These are phyloP conservation scores for Picochlorum sp. DNA, from an alignment of 139 green algal genomes.

Conservation along the genomic window DNA sequence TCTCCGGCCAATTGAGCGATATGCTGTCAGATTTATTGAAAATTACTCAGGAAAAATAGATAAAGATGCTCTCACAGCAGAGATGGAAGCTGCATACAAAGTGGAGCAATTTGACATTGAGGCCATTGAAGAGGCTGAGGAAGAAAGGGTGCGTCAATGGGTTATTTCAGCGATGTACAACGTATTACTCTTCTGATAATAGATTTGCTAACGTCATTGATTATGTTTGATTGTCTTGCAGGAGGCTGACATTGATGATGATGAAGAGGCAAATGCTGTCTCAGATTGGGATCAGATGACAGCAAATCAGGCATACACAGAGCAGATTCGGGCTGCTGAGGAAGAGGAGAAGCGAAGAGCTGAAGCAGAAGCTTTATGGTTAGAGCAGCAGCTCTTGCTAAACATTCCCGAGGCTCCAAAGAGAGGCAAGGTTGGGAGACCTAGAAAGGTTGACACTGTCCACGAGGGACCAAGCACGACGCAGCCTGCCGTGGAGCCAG, in stretches of 20 bases:
- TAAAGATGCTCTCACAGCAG: conserved; percentile 11
- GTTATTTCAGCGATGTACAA: neutral
- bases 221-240: neutral
- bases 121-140: conserved; percentile 41
- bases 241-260: conserved; percentile 48
- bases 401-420: neutral
- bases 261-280: conserved; percentile 34
- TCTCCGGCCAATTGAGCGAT: conserved; percentile 52
- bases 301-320: conserved; percentile 39
- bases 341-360: conserved; percentile 1
- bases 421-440: neutral
- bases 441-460: neutral
- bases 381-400: neutral
- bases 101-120: conserved; percentile 32
- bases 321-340: conserved; percentile 14
- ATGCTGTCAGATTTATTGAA: conserved; percentile 52
- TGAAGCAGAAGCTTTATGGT: neutral
- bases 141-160: conserved; percentile 20
- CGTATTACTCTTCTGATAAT: neutral
- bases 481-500: neutral
- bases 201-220: neutral
- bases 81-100: conserved; percentile 37
- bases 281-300: conserved; percentile 57
- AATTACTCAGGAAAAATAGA: conserved; percentile 13
- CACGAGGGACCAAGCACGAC: neutral